A percentile compares a stretch with the other conserved stretches of the same genome.
phyloP scores from a whole-genome alignment of 495 filamentous ascomycete genomes.

The Penicillium longicatenatum region DNA sequence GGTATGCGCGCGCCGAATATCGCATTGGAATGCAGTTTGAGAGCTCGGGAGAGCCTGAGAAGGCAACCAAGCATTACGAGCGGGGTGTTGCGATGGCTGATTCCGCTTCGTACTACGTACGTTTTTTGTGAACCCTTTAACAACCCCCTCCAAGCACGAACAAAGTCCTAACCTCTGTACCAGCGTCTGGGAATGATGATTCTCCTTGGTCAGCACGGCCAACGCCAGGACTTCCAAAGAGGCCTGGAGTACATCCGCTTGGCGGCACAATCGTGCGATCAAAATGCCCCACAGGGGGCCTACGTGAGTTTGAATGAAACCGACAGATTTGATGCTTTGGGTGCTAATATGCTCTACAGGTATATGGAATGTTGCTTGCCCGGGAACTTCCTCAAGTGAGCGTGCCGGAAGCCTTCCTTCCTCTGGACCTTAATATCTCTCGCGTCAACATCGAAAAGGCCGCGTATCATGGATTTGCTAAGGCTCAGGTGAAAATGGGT shows the following conservation, averaged over 20 bases:
- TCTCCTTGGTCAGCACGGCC: conserved; percentile 88
- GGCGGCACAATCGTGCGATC: conserved; percentile 87
- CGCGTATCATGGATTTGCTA: conserved; percentile 93
- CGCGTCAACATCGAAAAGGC: conserved; percentile 93
- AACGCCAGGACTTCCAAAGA: conserved; percentile 73
- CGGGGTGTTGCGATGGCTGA: conserved; percentile 75
- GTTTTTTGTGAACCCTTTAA: not conserved
- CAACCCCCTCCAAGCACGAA: too few species aligned
- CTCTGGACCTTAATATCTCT: conserved; percentile 73
- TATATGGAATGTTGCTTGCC: conserved; percentile 93
- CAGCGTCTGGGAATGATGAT: conserved; percentile 95
- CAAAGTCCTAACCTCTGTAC: not conserved
- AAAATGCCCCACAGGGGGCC: conserved; percentile 96
- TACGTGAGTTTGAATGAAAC: conserved; percentile 59
- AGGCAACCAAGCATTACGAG: conserved; percentile 87
- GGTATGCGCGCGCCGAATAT: conserved; percentile 94
- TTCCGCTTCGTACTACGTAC: conserved; percentile 87
- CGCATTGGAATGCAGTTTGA: conserved; percentile 98
- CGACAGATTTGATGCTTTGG: not conserved
- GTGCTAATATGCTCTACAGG: conserved; percentile 35
- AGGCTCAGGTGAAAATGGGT: conserved; percentile 97
- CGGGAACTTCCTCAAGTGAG: conserved; percentile 85
- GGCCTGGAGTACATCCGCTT: conserved; percentile 80
- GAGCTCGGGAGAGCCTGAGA: conserved; percentile 83
- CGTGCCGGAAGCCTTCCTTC: conserved; percentile 72